A percentile compares a stretch with the other conserved stretches of the same genome.
phyloP scores from a whole-genome alignment of 495 filamentous ascomycete species.

The Entonaema liquescens region DNA sequence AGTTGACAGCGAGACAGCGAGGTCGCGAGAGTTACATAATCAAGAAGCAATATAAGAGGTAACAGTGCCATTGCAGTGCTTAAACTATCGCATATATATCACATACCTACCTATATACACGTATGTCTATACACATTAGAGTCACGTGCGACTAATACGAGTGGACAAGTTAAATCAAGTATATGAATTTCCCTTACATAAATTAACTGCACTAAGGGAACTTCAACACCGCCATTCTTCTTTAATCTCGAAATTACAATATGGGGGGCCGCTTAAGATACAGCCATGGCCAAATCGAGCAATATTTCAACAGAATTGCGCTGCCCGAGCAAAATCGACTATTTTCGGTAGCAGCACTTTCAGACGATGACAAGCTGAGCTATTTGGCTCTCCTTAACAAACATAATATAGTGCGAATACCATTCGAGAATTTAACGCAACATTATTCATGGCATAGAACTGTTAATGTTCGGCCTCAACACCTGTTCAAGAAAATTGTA shows the following conservation, averaged over 20 bases:
- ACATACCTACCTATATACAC: no score
- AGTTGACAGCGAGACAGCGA: background rate
- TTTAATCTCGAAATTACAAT: background rate
- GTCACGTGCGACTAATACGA: slow-evolving; percentile 4
- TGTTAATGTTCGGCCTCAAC: slow-evolving; percentile 63
- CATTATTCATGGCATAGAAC: slow-evolving; percentile 60
- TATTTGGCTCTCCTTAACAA: slow-evolving; percentile 54
- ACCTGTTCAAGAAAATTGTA: slow-evolving; percentile 73
- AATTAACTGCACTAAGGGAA: background rate
- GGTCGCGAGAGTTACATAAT: background rate
- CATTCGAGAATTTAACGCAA: slow-evolving; percentile 73
- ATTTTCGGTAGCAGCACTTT: background rate
- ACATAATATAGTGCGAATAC: slow-evolving; percentile 66
- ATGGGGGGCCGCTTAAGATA: slow-evolving; percentile 28
- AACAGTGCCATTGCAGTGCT: background rate
- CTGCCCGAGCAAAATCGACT: background rate
- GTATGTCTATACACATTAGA: background rate
- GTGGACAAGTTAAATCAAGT: background rate
- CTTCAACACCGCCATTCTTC: background rate
- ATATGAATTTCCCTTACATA: background rate
- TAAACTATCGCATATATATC: background rate
- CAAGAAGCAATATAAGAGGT: background rate
- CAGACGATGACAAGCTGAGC: slow-evolving; percentile 31
- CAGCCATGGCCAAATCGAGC: slow-evolving; percentile 15
- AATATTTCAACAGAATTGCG: slow-evolving; percentile 52